phyloP scores from a whole-genome alignment of 2,329 filamentous ascomycete genomes.

The Acephala macrosclerotiorum region DNA sequence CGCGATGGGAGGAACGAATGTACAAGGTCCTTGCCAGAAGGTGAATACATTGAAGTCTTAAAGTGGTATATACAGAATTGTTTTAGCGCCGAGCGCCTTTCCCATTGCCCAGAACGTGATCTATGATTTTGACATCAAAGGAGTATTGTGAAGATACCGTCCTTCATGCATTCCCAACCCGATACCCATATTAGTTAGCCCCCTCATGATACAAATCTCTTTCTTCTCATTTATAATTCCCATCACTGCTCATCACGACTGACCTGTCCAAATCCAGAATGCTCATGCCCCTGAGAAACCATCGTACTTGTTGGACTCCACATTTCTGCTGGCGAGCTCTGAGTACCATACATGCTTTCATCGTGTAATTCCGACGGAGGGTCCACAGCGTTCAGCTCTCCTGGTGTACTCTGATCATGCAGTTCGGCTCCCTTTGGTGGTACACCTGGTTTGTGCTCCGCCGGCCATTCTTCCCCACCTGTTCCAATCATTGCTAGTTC shows the following conservation, averaged over 20 bases:
- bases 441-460: conserved; percentile 1
- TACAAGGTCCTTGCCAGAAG: background rate
- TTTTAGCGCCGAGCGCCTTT: background rate
- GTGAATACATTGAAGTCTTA: conserved; percentile 3
- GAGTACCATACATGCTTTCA: background rate
- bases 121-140: background rate
- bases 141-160: background rate
- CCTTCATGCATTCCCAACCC: background rate
- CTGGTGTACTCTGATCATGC: background rate
- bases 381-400: background rate
- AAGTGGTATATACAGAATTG: background rate
- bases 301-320: conserved; percentile 12
- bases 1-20: background rate
- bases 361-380: background rate
- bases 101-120: background rate
- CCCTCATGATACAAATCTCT: background rate
- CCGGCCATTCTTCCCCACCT: background rate
- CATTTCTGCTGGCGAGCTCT: conserved; percentile 2
- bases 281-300: background rate
- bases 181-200: background rate
- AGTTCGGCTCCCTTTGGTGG: conserved; percentile 15
- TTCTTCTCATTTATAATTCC: background rate
- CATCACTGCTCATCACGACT: background rate
- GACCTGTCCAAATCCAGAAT: background rate
- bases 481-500: conserved; percentile 10